Percentiles rank a stretch among this genome's conserved stretches.
Evolutionary conservation across 2,329 filamentous ascomycete genomes (phyloP).

Genomic region (Thelonectria discophora): DNA sequence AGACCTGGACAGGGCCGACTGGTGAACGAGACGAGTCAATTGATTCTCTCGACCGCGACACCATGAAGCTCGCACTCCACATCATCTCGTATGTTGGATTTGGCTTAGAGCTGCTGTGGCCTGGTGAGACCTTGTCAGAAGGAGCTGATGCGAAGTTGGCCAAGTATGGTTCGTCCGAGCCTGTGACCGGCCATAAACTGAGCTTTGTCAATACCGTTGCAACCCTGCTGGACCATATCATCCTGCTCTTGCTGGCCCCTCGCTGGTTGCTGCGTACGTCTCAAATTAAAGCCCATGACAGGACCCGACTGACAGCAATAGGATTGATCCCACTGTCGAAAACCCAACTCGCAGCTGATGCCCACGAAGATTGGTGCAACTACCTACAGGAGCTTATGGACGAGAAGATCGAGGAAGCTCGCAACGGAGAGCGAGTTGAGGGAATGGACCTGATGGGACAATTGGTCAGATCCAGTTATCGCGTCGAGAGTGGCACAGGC

Average conservation of each 20-base stretch:
- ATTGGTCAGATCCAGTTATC: constrained; percentile 54
- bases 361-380: constrained; percentile 69
- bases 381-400: constrained; percentile 77
- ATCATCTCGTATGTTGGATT: constrained; percentile 76
- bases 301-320: constrained; percentile 35
- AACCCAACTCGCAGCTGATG: constrained; percentile 61
- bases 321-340: constrained; percentile 59
- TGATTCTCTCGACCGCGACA: constrained; percentile 66
- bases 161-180: constrained; percentile 58
- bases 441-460: constrained; percentile 64
- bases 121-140: constrained; percentile 63
- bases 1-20: constrained; percentile 60
- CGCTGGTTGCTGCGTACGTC: constrained; percentile 62
- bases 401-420: constrained; percentile 61
- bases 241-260: constrained; percentile 69
- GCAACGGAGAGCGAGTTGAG: constrained; percentile 48
- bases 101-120: constrained; percentile 68
- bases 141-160: constrained; percentile 55
- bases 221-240: constrained; percentile 68
- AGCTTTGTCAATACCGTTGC: constrained; percentile 72
- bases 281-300: background rate
- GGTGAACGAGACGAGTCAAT: constrained; percentile 54
- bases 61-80: constrained; percentile 68
- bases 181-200: constrained; percentile 65
- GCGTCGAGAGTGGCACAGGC: constrained; percentile 20